Conservation (phyloP, 2,329 filamentous ascomycete species). For the Aspergillus sp. region DNA sequence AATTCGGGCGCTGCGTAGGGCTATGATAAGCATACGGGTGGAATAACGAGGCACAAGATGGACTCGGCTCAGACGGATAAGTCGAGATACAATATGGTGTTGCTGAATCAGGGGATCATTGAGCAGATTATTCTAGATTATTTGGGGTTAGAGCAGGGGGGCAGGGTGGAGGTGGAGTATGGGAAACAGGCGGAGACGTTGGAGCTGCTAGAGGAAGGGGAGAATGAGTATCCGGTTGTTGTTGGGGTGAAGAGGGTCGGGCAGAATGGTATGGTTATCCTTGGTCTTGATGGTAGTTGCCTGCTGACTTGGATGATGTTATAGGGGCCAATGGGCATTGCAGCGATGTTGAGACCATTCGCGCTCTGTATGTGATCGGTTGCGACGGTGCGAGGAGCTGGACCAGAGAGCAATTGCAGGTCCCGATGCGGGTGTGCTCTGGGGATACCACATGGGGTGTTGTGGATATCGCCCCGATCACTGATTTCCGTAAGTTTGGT, state of each 20-base stretch:
- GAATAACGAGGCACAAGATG: conserved; percentile 13
- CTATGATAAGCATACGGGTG: conserved; percentile 1
- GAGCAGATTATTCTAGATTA: conserved; percentile 19
- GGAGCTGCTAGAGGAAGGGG: background rate
- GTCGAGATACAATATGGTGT: conserved; percentile 14
- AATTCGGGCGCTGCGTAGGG: background rate
- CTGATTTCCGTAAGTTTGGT: conserved; percentile 28
- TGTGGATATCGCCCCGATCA: conserved; percentile 55
- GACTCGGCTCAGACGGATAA: background rate
- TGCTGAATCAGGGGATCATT: conserved; percentile 19
- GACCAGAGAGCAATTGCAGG: conserved; percentile 61
- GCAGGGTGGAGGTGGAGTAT: conserved; percentile 10
- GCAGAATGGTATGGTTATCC: background rate
- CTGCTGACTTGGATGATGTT: background rate
- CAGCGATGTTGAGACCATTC: conserved; percentile 39
- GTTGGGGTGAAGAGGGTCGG: background rate
- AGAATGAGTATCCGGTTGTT: conserved; percentile 1
- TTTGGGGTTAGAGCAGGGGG: background rate
- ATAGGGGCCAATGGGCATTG: background rate
- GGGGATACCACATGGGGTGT: conserved; percentile 51
- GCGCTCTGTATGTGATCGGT: conserved; percentile 66
- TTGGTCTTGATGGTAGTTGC: background rate
- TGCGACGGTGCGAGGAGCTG: conserved; percentile 70
- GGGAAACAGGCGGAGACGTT: conserved; percentile 10
- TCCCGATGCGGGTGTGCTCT: conserved; percentile 58